Percentiles rank a stretch among this genome's conserved stretches.
Conservation (phyloP, 1,284 basidiomycete genomes). For the Bjerkandera adusta region DNA sequence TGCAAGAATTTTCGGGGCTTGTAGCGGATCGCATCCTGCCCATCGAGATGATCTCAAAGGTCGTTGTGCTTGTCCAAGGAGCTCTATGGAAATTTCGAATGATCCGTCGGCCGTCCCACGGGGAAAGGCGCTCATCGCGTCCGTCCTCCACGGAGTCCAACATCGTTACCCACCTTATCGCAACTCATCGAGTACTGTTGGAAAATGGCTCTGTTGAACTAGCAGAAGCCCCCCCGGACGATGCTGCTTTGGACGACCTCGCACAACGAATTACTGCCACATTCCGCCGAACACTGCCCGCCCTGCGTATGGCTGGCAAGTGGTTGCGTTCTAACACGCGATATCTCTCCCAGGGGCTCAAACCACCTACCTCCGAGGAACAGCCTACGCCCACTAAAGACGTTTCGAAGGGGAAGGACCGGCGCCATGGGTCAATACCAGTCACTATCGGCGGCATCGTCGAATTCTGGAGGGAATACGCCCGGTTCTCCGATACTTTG, state of each 20-base stretch:
- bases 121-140: slow-evolving; percentile 20
- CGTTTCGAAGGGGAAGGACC: slow-evolving; percentile 19
- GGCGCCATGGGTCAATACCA: slow-evolving; percentile 13
- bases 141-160: slow-evolving; percentile 55
- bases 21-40: slow-evolving; percentile 72
- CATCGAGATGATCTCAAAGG: slow-evolving; percentile 73
- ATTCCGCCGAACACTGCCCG: slow-evolving; percentile 84
- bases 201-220: slow-evolving; percentile 60
- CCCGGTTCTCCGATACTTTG: slow-evolving; percentile 66
- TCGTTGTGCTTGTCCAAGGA: slow-evolving; percentile 73
- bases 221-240: slow-evolving; percentile 48
- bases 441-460: slow-evolving; percentile 32
- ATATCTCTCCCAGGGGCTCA: slow-evolving; percentile 54
- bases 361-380: slow-evolving; percentile 19
- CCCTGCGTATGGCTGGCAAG: slow-evolving; percentile 84
- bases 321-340: slow-evolving; percentile 84
- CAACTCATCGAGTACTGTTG: slow-evolving; percentile 66
- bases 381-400: slow-evolving; percentile 17
- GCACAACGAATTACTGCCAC: slow-evolving; percentile 84
- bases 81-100: slow-evolving; percentile 83
- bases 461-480: slow-evolving; percentile 76
- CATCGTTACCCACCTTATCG: slow-evolving; percentile 73
- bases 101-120: slow-evolving; percentile 42
- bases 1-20: slow-evolving; percentile 53
- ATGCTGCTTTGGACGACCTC: slow-evolving; percentile 57